A percentile compares a stretch with the other conserved stretches of the same genome.
Conservation (phyloP, 257 asterid species). For the Plantago elongata region DNA sequence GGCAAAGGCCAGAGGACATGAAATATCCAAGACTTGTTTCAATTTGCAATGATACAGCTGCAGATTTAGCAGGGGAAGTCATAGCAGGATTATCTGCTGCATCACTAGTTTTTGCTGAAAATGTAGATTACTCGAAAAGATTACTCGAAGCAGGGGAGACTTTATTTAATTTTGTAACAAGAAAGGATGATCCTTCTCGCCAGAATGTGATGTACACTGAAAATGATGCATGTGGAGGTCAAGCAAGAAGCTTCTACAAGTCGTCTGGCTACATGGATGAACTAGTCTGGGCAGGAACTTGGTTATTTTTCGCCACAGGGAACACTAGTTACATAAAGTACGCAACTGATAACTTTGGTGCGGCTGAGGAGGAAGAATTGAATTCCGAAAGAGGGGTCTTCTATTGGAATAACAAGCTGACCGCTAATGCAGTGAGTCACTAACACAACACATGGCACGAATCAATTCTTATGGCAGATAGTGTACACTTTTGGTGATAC, state of each 20-base stretch:
- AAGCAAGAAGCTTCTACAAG: slow-evolving; percentile 32
- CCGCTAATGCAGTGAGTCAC: slow-evolving; percentile 39
- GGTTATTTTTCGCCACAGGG: slow-evolving; percentile 59
- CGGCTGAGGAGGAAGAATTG: slow-evolving; percentile 43
- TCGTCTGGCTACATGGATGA: slow-evolving; percentile 49
- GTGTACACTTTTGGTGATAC: neutral
- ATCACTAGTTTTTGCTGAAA: slow-evolving; percentile 38
- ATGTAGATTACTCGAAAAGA: slow-evolving; percentile 24
- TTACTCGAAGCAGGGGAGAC: slow-evolving; percentile 36
- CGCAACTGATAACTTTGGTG: slow-evolving; percentile 30
- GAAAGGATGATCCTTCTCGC: slow-evolving; percentile 16
- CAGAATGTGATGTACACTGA: slow-evolving; percentile 36
- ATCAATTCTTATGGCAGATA: too few species aligned
- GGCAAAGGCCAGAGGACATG: slow-evolving; percentile 69
- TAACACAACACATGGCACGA: neutral
- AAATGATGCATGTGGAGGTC: slow-evolving; percentile 39
- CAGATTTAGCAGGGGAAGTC: slow-evolving; percentile 60
- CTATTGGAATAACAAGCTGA: slow-evolving; percentile 53
- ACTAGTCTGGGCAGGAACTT: slow-evolving; percentile 49
- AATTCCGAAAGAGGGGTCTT: slow-evolving; percentile 34
- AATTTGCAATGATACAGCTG: slow-evolving; percentile 36
- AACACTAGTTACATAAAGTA: slow-evolving; percentile 40
- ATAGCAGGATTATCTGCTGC: slow-evolving; percentile 60
- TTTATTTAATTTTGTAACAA: slow-evolving; percentile 28
- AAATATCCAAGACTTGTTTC: slow-evolving; percentile 42